Base-by-base conservation (phyloP, 1,139 yeast genomes). In the Eremothecium gossypii region DNA sequence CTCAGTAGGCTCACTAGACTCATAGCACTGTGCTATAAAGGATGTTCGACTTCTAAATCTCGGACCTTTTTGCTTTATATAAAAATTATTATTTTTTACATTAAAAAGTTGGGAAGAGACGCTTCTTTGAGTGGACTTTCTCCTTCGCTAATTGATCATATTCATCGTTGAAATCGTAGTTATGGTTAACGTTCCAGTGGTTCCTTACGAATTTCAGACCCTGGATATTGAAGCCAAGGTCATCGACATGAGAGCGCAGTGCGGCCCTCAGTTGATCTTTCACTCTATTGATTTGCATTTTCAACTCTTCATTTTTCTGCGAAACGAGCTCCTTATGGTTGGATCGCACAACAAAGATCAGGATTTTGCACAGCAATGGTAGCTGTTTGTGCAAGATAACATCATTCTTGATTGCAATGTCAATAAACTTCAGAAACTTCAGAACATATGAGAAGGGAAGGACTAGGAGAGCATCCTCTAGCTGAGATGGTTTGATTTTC, bases 391-490 rank as follows among this genome's bases (percentile, higher is more conserved):
- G 64, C 35, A 69, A 57, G 38, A 76, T 59, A 44, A 69, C 62
- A 27, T 64, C 65, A 36, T 71, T 65, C 44, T 67, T 65, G 33
- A 94, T 77, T 87, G 96, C 87, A 32, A 77, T 69, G 51, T 80
- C 82, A 47, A 89, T 75, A 54, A 87, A 83, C 52, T 71, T 71
- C 49, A 91, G 70, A 42, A 91, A 69, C 49, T 76, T 76, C 46
- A 80, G 64, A 2, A 89, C 80, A 61, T 82, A 83, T 10, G 95
- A 86, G 56, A 91, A 89, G 30, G 98, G 96, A 43, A 91, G 68
- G 1, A 93, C 94, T 41, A 91, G 67, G 44, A 91, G 70, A 1
- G 97, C 95, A 64, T 91, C 98, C 55, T 89, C 96, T 37, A 91
- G 66, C 56, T 91, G 96, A 0, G 95, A 74, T 1, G 95, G 77